Base-by-base conservation (phyloP, 2,329 filamentous ascomycete genomes). In the Escovopsis sp. region DNA sequence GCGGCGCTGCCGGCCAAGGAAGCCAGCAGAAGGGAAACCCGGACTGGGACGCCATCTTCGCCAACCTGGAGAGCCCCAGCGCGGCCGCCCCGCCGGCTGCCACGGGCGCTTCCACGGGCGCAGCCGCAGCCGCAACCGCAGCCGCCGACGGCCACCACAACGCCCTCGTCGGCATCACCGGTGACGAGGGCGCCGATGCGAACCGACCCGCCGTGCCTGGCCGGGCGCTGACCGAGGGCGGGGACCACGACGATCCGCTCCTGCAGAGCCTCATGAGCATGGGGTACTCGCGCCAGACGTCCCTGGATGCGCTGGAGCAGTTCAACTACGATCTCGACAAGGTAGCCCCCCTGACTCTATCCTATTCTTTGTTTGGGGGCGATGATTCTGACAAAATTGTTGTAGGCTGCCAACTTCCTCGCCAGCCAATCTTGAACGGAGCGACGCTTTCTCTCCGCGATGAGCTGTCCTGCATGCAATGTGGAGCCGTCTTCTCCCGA, bases 41-140 rank as follows among this genome's bases (percentile, higher is more conserved):
- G 12, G 88, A 96, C 54, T 96, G 90, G 90, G 88, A 96, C 50
- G 81, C 85, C 27, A 84, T 96, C 37, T 96, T 96, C 59, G 80
- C 83, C 2, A 78, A 79, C 18, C 63, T 93, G 7, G 81, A 88
- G 46, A 70, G 68, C 2, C 58, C 69, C 31, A 50, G 49, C 39
- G 47, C 55, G 30, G 41, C 52, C 41, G 45, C 55, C 33, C 39
- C 49, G 16, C 37, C 44, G 4, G 8, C 21, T 11, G 21, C 21
- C n/a, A n/a, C n/a, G n/a, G n/a, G n/a, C n/a, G n/a, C n/a, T n/a
- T n/a, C n/a, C n/a, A n/a, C n/a, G n/a, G n/a, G n/a, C n/a, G n/a
- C n/a, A n/a, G n/a, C n/a, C n/a, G n/a, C n/a, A n/a, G n/a, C n/a
- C n/a, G n/a, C n/a, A n/a, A n/a, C n/a, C 12, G 40, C 37, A 8